These are phyloP conservation scores for Debaryomyces sp. DNA, from an alignment of 1,139 yeast species.

Conservation along the genomic window DNA sequence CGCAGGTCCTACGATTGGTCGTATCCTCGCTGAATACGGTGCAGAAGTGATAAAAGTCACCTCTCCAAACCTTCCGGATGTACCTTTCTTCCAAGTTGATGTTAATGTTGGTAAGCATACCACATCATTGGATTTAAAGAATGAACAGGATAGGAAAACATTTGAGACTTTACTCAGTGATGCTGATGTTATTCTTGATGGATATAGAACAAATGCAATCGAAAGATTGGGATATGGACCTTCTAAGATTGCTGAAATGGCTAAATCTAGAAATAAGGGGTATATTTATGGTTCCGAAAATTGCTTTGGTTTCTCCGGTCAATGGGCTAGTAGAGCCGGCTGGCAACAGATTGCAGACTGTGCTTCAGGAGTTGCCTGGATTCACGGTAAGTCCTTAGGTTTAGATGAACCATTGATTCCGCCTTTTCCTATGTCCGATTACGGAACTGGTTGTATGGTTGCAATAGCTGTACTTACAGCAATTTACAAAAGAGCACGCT, in stretches of 20 bases:
- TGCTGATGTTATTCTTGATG: conserved; percentile 33
- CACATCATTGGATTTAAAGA: conserved; percentile 28
- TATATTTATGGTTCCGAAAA: conserved; percentile 34
- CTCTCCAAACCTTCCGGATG: conserved; percentile 28
- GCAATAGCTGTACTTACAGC: conserved; percentile 32
- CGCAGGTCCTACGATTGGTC: conserved; percentile 35
- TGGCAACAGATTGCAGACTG: conserved; percentile 42
- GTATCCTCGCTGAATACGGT: conserved; percentile 34
- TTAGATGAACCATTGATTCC: conserved; percentile 34
- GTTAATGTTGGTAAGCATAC: conserved; percentile 35
- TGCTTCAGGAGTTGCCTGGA: conserved; percentile 34
- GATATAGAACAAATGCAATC: conserved; percentile 31
- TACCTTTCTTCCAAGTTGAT: conserved; percentile 35
- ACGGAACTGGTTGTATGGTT: conserved; percentile 36
- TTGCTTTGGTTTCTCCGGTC: conserved; percentile 34
- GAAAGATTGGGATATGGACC: conserved; percentile 32
- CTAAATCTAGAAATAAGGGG: conserved; percentile 29
- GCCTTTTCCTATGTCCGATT: conserved; percentile 38
- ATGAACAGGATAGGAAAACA: conserved; percentile 21
- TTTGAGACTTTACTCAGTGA: conserved; percentile 28
- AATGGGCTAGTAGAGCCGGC: conserved; percentile 31
- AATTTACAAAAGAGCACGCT: conserved; percentile 24
- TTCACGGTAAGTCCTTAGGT: conserved; percentile 31
- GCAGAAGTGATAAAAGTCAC: conserved; percentile 34
- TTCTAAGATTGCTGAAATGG: conserved; percentile 21